phyloP scores from a whole-genome alignment of 306 rosid species.

The Chamaecrista fasciculata region DNA sequence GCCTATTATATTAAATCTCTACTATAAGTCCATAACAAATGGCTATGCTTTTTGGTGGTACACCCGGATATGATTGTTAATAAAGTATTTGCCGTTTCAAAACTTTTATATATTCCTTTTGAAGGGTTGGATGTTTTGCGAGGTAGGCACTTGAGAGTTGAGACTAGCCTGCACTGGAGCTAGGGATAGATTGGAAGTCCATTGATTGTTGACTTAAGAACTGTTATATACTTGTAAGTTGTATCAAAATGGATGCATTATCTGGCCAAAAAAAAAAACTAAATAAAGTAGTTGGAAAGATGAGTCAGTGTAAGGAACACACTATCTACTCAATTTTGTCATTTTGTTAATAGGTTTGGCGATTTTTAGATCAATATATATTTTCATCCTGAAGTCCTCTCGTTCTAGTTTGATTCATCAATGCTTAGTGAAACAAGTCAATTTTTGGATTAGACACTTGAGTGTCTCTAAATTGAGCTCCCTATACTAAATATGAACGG shows the following conservation, averaged over 20 bases:
- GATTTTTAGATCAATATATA: not conserved
- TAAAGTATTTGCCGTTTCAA: not conserved
- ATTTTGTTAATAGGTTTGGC: not conserved
- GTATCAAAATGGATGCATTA: conserved; percentile 14
- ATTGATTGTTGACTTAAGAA: conserved; percentile 21
- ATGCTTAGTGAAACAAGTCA: conserved; percentile 3
- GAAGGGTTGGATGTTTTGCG: conserved; percentile 7
- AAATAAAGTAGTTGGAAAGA: not conserved
- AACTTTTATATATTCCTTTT: not conserved
- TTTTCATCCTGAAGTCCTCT: conserved; percentile 16
- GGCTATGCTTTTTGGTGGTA: not conserved
- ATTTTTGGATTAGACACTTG: not conserved
- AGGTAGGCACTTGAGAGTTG: conserved; percentile 4
- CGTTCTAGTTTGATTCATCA: conserved; percentile 23
- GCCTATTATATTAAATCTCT: conserved; percentile 9
- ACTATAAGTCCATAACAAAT: too few relatives aligned
- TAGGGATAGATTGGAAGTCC: conserved; percentile 13
- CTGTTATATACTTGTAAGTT: too few relatives aligned
- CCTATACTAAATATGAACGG: not conserved
- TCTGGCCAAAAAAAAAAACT: conserved; percentile 18
- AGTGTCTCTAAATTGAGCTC: not conserved
- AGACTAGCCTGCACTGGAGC: not conserved
- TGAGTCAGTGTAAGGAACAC: not conserved
- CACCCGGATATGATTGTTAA: not conserved
- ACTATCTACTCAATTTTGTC: not conserved